Evolutionary conservation across 2,329 filamentous ascomycete genomes (phyloP), one percentile per base, ranked within the genome.

Genomic region (Phaeosphaeriaceae sp.): DNA sequence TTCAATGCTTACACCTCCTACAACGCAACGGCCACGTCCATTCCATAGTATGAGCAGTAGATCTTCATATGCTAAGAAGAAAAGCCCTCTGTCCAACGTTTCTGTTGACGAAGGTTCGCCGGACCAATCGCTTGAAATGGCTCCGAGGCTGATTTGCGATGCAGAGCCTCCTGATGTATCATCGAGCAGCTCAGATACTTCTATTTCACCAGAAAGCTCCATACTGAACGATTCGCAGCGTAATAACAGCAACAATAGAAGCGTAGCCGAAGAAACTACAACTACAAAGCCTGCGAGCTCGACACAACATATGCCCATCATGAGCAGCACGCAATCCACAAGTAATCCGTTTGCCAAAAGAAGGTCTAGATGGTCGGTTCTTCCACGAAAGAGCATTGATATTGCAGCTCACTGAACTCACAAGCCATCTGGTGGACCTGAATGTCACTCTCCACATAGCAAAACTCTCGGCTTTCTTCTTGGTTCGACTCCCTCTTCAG

Each of bases 21-120:
- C 17, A 16, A 42, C 30, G 13, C 40, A 38, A 21, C 54, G 51
- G 30, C 45, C 54, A 17, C 44, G 54, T 16, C 34, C 37, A 9
- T 36, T 40, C 20, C 51, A 41, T 12, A 38, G 48, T 2, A 30
- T 30, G 17, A 57, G 50, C 34, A 50, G 52, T n/a, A 51, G 50
- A 32, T 60, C 52, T 28, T 60, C 53, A 4, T 44, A 52, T 41
- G 44, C 49, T 5, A 54, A 42, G 38, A 50, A 42, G 26, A 50
- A 48, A 28, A 61, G 58, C 32, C 58, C 56, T n/a, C 46, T 61
- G 16, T 61, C 51, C 4, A 48, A 47, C 45, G 50, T 59, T 15
- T 54, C 54, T 7, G 50, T 43, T 29, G 38, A 49, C n/a, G 44
- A 53, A 16, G 47, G 50, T 54, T 46, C 9, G 44, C 34, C 18